These are phyloP conservation scores for Abrus precatorius DNA, from an alignment of 306 rosid genomes.

Conservation along the genomic window DNA sequence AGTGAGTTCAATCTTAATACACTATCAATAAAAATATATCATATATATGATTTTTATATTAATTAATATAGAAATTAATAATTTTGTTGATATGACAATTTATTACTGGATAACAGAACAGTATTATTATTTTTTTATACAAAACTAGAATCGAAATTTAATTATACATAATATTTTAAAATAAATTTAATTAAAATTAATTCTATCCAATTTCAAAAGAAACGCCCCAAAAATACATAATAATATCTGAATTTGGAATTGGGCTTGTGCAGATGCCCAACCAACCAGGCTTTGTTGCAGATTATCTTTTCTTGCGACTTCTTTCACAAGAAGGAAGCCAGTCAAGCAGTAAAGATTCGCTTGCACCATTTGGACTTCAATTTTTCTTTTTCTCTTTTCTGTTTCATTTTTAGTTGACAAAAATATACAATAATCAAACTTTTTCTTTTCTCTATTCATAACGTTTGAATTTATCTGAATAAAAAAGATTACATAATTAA, in stretches of 20 bases:
- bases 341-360: background rate
- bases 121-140: too few species aligned
- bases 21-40: too few species aligned
- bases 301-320: conserved; percentile 41
- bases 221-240: background rate
- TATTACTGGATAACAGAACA: too few species aligned
- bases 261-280: conserved; percentile 38
- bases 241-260: conserved; percentile 38
- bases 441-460: background rate
- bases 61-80: too few species aligned
- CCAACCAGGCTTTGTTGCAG: conserved; percentile 24
- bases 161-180: too few species aligned
- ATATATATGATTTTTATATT: too few species aligned
- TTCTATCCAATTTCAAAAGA: too few species aligned
- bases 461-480: background rate
- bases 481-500: background rate
- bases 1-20: too few species aligned
- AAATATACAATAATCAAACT: background rate
- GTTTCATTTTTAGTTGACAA: background rate
- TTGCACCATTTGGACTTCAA: conserved; percentile 2
- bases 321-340: conserved; percentile 31
- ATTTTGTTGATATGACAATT: too few species aligned
- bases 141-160: too few species aligned
- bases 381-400: conserved; percentile 42
- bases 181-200: too few species aligned